phyloP scores from a whole-genome alignment of 1,139 yeast genomes.

The Pichia kudriavzevii region DNA sequence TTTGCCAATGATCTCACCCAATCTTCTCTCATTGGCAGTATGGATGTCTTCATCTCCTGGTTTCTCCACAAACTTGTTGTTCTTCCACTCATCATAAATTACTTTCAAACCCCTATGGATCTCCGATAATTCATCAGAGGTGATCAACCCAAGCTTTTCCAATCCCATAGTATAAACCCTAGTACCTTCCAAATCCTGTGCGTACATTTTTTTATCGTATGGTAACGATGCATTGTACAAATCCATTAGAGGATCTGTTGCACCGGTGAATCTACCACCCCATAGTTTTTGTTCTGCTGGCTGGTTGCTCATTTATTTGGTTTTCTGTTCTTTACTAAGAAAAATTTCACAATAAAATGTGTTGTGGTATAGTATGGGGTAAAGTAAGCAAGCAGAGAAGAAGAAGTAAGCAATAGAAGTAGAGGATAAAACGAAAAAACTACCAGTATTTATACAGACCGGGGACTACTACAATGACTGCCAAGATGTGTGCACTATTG shows the following conservation, averaged over 20 bases:
- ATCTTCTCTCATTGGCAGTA: constrained; percentile 95
- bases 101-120: constrained; percentile 74
- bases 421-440: no score
- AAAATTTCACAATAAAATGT: no score
- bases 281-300: constrained; percentile 56
- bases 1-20: constrained; percentile 92
- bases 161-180: constrained; percentile 87
- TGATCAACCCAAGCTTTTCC: constrained; percentile 66
- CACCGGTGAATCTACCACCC: constrained; percentile 99
- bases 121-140: constrained; percentile 59
- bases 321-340: neutral
- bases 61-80: constrained; percentile 68
- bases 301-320: constrained; percentile 15
- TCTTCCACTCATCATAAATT: constrained; percentile 75
- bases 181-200: constrained; percentile 90
- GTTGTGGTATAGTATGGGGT: neutral
- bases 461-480: no score
- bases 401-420: no score
- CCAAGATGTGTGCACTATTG: no score
- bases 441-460: no score
- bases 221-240: constrained; percentile 94
- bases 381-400: neutral
- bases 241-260: constrained; percentile 96
- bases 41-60: constrained; percentile 97
- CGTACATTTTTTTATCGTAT: constrained; percentile 89